Conservation (phyloP, 495 filamentous ascomycete species). For the Xylaria scruposa region DNA sequence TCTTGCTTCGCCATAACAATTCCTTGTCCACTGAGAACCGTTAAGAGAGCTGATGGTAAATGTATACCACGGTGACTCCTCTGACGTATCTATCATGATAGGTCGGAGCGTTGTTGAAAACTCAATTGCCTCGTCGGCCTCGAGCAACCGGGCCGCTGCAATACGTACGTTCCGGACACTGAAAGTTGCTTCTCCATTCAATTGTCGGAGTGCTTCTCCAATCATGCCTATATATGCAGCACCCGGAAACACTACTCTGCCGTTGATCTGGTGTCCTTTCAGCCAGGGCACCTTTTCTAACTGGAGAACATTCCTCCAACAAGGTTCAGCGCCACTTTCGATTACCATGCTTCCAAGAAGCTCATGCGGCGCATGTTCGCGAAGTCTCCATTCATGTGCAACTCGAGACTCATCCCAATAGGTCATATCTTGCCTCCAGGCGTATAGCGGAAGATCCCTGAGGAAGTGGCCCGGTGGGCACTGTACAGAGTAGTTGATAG, state of each 20-base stretch:
- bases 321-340: background rate
- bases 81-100: slow-evolving; percentile 39
- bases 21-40: background rate
- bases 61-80: slow-evolving; percentile 25
- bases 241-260: slow-evolving; percentile 51
- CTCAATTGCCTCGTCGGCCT: slow-evolving; percentile 41
- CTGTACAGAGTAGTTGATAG: background rate
- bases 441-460: slow-evolving; percentile 47
- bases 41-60: slow-evolving; percentile 5
- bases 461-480: slow-evolving; percentile 30
- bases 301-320: slow-evolving; percentile 14
- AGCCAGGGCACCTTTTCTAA: slow-evolving; percentile 53
- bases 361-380: slow-evolving; percentile 25
- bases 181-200: slow-evolving; percentile 41
- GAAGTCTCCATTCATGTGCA: slow-evolving; percentile 40
- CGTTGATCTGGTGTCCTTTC: slow-evolving; percentile 49
- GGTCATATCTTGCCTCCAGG: slow-evolving; percentile 43
- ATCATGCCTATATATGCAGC: slow-evolving; percentile 56
- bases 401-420: slow-evolving; percentile 48
- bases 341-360: slow-evolving; percentile 16
- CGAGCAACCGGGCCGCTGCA: slow-evolving; percentile 35
- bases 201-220: slow-evolving; percentile 51
- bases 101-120: slow-evolving; percentile 52
- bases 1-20: slow-evolving; percentile 29
- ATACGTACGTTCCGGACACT: slow-evolving; percentile 22